Evolutionary conservation across 192 early-diverging fungal species (phyloP).

Genomic region (Rhizophagus clarus): DNA sequence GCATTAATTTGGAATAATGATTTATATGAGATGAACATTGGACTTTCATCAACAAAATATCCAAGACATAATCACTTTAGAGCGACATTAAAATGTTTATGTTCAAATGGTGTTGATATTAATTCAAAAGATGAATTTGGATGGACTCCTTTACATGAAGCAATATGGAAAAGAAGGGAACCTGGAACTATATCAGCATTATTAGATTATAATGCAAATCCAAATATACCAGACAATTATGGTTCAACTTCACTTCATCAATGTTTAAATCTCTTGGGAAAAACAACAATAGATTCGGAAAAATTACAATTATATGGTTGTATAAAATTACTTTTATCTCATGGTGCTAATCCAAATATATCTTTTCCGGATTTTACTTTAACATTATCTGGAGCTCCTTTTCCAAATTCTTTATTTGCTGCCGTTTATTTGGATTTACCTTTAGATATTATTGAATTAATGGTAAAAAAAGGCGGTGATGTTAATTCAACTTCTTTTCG

Average conservation of each 20-base stretch:
- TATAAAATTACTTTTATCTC: slow-evolving; percentile 2
- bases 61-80: slow-evolving; percentile 7
- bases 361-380: neutral
- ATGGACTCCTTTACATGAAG: slow-evolving; percentile 16
- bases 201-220: slow-evolving; percentile 14
- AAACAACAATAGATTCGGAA: neutral
- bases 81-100: slow-evolving; percentile 4
- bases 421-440: slow-evolving; percentile 12
- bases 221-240: slow-evolving; percentile 7
- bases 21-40: slow-evolving; percentile 6
- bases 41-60: neutral
- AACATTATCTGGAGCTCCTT: slow-evolving; percentile 3
- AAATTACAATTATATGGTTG: neutral
- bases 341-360: slow-evolving; percentile 13
- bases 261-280: slow-evolving; percentile 8
- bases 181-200: slow-evolving; percentile 8
- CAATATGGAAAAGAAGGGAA: slow-evolving; percentile 21
- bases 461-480: slow-evolving; percentile 13
- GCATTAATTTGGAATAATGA: slow-evolving; percentile 4
- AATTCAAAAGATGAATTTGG: slow-evolving; percentile 7
- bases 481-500: neutral
- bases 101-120: neutral
- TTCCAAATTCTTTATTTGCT: slow-evolving; percentile 22
- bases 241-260: slow-evolving; percentile 8
- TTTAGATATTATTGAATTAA: slow-evolving; percentile 17